phyloP scores from a whole-genome alignment of 257 asterid genomes.

The Ligustrum vulgare region DNA sequence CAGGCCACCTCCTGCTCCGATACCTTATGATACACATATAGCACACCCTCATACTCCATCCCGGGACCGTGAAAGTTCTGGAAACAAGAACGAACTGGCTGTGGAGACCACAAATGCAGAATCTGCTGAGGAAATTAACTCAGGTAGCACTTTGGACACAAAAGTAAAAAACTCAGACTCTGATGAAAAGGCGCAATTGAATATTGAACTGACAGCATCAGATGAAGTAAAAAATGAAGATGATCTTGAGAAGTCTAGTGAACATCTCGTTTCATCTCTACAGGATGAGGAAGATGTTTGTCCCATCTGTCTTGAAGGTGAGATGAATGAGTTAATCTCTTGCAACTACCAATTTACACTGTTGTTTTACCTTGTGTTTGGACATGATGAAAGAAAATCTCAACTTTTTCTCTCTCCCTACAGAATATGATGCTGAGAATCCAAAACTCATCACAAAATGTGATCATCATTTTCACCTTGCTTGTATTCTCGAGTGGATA shows the following conservation, averaged over 20 bases:
- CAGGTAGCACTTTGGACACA: slow-evolving; percentile 44
- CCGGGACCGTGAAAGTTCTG: slow-evolving; percentile 35
- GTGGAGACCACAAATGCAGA: slow-evolving; percentile 37
- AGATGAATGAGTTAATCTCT: neutral
- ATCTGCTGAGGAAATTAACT: slow-evolving; percentile 35
- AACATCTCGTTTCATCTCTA: slow-evolving; percentile 36
- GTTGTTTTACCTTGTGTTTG: slow-evolving; percentile 3
- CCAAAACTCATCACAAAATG: slow-evolving; percentile 86
- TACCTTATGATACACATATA: slow-evolving; percentile 62
- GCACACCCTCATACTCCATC: slow-evolving; percentile 47
- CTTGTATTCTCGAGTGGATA: slow-evolving; percentile 97
- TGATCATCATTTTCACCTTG: slow-evolving; percentile 86
- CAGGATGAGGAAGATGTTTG: slow-evolving; percentile 80
- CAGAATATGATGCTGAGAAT: slow-evolving; percentile 86
- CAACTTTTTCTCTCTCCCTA: slow-evolving; percentile 21
- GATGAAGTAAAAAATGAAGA: slow-evolving; percentile 56
- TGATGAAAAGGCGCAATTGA: slow-evolving; percentile 38
- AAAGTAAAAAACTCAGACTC: slow-evolving; percentile 49
- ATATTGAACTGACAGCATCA: slow-evolving; percentile 36
- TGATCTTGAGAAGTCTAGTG: slow-evolving; percentile 56
- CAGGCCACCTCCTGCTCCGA: slow-evolving; percentile 77
- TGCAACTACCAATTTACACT: neutral
- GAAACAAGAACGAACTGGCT: slow-evolving; percentile 44
- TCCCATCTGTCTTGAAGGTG: slow-evolving; percentile 96
- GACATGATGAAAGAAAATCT: slow-evolving; percentile 5